phyloP scores from a whole-genome alignment of 805 yeast species.

The Schwanniomyces yamadae region DNA sequence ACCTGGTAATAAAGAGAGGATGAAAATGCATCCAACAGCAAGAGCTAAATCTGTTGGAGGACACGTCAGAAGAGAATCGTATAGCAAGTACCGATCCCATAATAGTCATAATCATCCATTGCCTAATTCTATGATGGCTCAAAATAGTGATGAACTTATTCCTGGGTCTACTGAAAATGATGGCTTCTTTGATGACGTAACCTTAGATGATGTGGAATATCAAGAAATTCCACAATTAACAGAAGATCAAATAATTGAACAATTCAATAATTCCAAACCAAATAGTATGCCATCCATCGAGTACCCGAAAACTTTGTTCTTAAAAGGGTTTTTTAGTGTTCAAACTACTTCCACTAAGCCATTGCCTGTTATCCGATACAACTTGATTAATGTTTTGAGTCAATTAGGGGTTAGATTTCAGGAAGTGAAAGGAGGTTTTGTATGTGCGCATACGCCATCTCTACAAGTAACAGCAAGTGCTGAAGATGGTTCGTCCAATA shows the following conservation, averaged over 20 bases:
- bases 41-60: slow-evolving; percentile 84
- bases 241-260: slow-evolving; percentile 42
- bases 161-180: slow-evolving; percentile 38
- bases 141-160: slow-evolving; percentile 46
- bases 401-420: slow-evolving; percentile 76
- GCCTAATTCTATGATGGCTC: slow-evolving; percentile 39
- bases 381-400: slow-evolving; percentile 72
- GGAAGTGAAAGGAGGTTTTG: slow-evolving; percentile 92
- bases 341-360: slow-evolving; percentile 95
- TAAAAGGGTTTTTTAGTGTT: slow-evolving; percentile 91
- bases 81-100: slow-evolving; percentile 11
- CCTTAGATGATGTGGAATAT: slow-evolving; percentile 37
- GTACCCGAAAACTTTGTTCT: slow-evolving; percentile 83
- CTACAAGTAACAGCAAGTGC: slow-evolving; percentile 18
- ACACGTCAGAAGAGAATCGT: slow-evolving; percentile 65
- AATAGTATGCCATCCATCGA: slow-evolving; percentile 93
- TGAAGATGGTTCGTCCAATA: slow-evolving; percentile 12
- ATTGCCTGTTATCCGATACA: slow-evolving; percentile 81
- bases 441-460: slow-evolving; percentile 70
- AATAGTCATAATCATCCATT: slow-evolving; percentile 33
- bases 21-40: slow-evolving; percentile 72
- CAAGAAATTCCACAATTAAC: slow-evolving; percentile 35
- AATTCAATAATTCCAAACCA: slow-evolving; percentile 55
- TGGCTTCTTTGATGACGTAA: slow-evolving; percentile 59
- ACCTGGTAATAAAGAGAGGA: slow-evolving; percentile 12